A percentile compares a stretch with the other conserved stretches of the same genome.
phyloP scores from a whole-genome alignment of 1,284 basidiomycete species.

The Naganishia albida region DNA sequence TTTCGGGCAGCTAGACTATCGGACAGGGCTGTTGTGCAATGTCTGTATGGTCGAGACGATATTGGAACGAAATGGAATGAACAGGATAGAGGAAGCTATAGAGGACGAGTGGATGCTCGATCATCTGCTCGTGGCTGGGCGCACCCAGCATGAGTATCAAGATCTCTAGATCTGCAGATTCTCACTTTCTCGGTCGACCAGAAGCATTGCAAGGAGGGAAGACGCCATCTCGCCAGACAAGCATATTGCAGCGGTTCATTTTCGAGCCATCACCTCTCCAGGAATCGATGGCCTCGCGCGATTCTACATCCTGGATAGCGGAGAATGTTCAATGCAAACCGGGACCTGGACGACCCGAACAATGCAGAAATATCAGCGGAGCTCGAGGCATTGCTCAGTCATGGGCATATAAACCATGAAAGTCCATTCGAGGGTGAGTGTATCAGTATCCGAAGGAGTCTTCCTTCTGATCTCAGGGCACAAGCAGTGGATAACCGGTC shows the following conservation, averaged over 20 bases:
- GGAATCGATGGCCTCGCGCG: slow-evolving; percentile 19
- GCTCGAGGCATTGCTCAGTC: slow-evolving; percentile 1
- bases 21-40: background rate
- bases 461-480: background rate
- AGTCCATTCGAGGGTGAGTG: slow-evolving; percentile 6
- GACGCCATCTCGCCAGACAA: background rate
- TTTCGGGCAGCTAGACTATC: background rate
- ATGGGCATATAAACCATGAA: slow-evolving; percentile 7
- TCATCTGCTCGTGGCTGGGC: background rate
- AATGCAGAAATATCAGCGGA: slow-evolving; percentile 23
- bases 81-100: background rate
- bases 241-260: background rate
- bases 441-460: background rate
- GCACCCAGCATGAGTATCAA: slow-evolving; percentile 3
- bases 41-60: background rate
- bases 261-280: background rate
- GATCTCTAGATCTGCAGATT: background rate
- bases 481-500: background rate
- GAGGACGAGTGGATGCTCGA: slow-evolving; percentile 14
- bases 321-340: slow-evolving; percentile 26
- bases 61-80: too few species aligned
- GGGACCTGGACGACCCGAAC: slow-evolving; percentile 13
- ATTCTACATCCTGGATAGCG: background rate
- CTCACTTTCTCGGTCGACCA: background rate
- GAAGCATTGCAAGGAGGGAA: background rate